Evolutionary conservation across 305 asterid genomes (phyloP), one percentile per base, ranked within the genome.

Genomic region (Solanum hybrid): DNA sequence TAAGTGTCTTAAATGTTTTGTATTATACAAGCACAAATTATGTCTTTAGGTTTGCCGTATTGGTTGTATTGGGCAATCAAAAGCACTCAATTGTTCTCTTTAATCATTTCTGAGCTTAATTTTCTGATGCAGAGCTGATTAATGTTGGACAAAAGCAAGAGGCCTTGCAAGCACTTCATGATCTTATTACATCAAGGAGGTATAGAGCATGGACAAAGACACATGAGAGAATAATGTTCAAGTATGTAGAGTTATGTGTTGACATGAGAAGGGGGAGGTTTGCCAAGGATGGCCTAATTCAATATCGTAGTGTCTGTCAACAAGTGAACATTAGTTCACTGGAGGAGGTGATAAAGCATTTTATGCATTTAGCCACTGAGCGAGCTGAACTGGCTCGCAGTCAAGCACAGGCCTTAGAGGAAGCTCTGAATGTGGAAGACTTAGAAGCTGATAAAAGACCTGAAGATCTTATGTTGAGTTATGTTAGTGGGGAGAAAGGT

Each of bases 401-500:
- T 79, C 91, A 93, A 92, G 92, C 93, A 37, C 89, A 91, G 57
- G 94, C 93, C 85, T 90, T 92, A 39, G 94, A 93, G 73, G 94
- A 92, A 87, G 93, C 93, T 85, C 93, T 93, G 87, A 93, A 93
- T 91, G 92, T 93, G 33, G 93, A 92, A 87, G 94, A 92, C 77
- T 87, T 93, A 36, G 94, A 93, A 91, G 94, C 93, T 27, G 93
- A 93, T 90, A 92, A 89, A 45, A 91, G 92, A 86, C 94, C 94
- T 14, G 94, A 93, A 90, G 94, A 93, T 91, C 91, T 93, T 82
- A 93, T 93, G 93, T 33, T 93, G 89, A 92, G 94, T 88, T 93
- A 86, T 89, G 94, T 93, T 51, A 92, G 93, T 87, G 93, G 93
- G 20, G 92, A 92, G 85, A 93, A 93, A 45, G 93, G 92, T 84